Conservation (phyloP, 2,329 filamentous ascomycete species). For the Hypoxylon sp. region DNA sequence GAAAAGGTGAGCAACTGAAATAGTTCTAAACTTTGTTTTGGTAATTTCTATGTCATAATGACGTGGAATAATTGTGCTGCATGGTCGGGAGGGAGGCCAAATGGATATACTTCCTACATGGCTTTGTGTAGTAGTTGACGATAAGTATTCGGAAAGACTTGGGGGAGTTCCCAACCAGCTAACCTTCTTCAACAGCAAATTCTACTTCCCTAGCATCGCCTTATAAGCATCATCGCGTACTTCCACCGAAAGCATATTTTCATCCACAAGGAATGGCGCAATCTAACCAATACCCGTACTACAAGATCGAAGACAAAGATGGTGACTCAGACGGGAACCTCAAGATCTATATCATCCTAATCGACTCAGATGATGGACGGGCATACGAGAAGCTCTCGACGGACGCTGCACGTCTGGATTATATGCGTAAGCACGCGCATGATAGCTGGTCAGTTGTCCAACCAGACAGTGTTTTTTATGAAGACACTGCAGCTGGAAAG, state of each 20-base stretch:
- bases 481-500: slow-evolving; percentile 7
- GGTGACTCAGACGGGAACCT: neutral
- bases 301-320: slow-evolving; percentile 10
- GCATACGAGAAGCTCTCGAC: slow-evolving; percentile 24
- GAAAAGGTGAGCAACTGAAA: neutral
- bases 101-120: neutral
- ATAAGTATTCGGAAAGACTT: too few relatives aligned
- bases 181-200: too few relatives aligned
- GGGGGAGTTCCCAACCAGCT: too few relatives aligned
- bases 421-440: slow-evolving; percentile 19
- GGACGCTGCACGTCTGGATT: slow-evolving; percentile 14
- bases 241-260: neutral
- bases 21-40: neutral
- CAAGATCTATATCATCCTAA: slow-evolving; percentile 7
- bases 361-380: slow-evolving; percentile 23
- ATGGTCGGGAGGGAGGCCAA: too few relatives aligned
- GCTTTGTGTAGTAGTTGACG: neutral
- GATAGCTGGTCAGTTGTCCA: slow-evolving; percentile 7
- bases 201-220: too few relatives aligned
- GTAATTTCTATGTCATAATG: neutral
- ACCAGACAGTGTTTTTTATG: slow-evolving; percentile 5
- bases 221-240: neutral
- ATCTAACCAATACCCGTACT: slow-evolving; percentile 9
- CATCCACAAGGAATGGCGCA: slow-evolving; percentile 5
- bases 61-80: neutral